Conservation (phyloP, 306 rosid species). For the Albizia julibrissin region DNA sequence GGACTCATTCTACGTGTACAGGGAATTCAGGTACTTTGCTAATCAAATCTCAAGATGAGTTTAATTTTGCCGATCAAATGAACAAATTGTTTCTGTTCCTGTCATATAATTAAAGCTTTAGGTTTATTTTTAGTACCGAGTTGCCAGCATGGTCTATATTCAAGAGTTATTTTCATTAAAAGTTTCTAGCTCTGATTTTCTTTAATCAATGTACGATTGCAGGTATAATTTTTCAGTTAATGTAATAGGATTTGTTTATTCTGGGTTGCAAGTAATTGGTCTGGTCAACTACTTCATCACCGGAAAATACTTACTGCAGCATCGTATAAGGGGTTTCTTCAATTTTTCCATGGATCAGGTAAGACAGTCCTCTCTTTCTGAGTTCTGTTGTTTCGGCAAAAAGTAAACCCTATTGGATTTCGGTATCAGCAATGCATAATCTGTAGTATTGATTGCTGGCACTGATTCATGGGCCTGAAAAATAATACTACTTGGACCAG, state of each 20-base stretch:
- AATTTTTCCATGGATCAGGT: constrained; percentile 84
- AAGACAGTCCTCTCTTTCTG: constrained; percentile 22
- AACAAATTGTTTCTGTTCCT: neutral
- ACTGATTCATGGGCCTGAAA: neutral
- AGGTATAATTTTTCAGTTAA: constrained; percentile 63
- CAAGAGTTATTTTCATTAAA: neutral
- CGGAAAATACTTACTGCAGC: constrained; percentile 45
- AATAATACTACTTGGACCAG: constrained; percentile 35
- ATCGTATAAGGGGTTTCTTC: constrained; percentile 45
- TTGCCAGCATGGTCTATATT: neutral
- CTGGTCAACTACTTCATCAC: constrained; percentile 45
- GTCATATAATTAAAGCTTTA: neutral
- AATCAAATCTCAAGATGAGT: neutral
- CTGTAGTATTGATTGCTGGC: constrained; percentile 21
- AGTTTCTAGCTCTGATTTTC: neutral
- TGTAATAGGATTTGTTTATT: constrained; percentile 70
- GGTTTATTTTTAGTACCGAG: neutral
- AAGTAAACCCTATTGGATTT: constrained; percentile 23
- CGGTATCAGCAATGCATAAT: constrained; percentile 4
- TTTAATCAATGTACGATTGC: constrained; percentile 17
- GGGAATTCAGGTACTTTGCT: constrained; percentile 63
- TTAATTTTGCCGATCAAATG: neutral
- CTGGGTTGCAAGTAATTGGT: constrained; percentile 58
- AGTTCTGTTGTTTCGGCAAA: constrained; percentile 27
- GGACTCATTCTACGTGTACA: constrained; percentile 57